Percentiles rank a stretch among this genome's conserved stretches.
These are phyloP conservation scores for Dendrostoma leiphaemia DNA, from an alignment of 2,329 filamentous ascomycete species.

Conservation along the genomic window DNA sequence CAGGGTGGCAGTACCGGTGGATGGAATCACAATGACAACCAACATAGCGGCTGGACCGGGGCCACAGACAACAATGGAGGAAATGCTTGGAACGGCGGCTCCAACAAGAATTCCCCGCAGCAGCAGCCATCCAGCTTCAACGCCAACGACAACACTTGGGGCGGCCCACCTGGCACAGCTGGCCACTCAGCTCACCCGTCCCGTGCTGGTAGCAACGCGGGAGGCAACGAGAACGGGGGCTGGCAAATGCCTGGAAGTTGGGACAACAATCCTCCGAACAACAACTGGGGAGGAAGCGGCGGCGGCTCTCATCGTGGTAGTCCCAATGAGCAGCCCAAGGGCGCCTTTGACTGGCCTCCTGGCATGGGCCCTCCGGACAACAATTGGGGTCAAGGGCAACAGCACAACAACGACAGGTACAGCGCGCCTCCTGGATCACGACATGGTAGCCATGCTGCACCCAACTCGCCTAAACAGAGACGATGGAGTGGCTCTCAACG, in stretches of 20 bases:
- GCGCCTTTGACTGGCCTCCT: conserved; percentile 8
- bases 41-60: background rate
- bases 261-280: background rate
- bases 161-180: conserved; percentile 5
- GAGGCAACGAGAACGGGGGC: background rate
- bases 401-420: background rate
- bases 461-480: background rate
- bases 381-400: background rate
- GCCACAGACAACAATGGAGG: background rate
- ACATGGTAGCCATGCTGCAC: background rate
- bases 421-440: background rate
- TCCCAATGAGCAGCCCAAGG: background rate
- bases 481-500: background rate
- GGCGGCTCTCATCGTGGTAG: background rate
- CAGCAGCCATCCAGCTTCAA: background rate
- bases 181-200: background rate
- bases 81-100: background rate
- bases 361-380: background rate
- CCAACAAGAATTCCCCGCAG: background rate
- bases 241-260: conserved; percentile 10
- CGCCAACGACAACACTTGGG: background rate
- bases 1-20: background rate
- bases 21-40: background rate
- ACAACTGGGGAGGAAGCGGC: background rate
- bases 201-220: background rate